phyloP scores from a whole-genome alignment of 2,329 filamentous ascomycete species.

The Phaeosphaeriaceae sp. region DNA sequence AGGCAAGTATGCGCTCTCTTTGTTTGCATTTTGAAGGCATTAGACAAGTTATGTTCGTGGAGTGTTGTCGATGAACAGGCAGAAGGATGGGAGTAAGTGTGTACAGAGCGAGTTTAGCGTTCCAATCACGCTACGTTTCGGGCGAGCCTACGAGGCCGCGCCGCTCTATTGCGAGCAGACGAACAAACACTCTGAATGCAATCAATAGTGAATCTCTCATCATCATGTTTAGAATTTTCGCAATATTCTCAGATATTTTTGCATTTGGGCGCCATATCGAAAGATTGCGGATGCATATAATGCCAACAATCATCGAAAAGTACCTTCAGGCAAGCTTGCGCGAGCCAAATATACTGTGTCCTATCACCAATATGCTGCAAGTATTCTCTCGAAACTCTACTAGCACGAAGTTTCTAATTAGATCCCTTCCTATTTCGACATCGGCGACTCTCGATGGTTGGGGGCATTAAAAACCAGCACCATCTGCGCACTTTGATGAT shows the following conservation, averaged over 20 bases:
- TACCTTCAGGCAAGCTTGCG: neutral
- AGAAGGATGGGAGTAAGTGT: neutral
- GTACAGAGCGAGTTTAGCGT: neutral
- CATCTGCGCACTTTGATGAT: no score
- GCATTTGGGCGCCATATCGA: no score
- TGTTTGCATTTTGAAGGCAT: conserved; percentile 29
- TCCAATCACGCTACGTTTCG: neutral
- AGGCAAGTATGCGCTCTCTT: conserved; percentile 19
- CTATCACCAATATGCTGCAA: neutral
- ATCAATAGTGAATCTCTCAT: no score
- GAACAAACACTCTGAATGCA: neutral
- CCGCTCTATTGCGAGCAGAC: neutral
- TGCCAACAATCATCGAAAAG: neutral
- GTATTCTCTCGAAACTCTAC: neutral
- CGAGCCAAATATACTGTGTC: neutral
- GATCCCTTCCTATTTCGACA: no score
- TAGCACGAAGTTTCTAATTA: no score
- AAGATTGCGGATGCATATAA: no score
- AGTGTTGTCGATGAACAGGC: neutral
- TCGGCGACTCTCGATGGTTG: no score
- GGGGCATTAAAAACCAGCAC: no score
- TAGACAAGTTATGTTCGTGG: neutral
- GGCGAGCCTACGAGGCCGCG: neutral
- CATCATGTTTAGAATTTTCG: no score
- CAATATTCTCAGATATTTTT: no score